Base-by-base conservation (phyloP, 768 basidiomycete genomes). In the Termitomyces sp. region DNA sequence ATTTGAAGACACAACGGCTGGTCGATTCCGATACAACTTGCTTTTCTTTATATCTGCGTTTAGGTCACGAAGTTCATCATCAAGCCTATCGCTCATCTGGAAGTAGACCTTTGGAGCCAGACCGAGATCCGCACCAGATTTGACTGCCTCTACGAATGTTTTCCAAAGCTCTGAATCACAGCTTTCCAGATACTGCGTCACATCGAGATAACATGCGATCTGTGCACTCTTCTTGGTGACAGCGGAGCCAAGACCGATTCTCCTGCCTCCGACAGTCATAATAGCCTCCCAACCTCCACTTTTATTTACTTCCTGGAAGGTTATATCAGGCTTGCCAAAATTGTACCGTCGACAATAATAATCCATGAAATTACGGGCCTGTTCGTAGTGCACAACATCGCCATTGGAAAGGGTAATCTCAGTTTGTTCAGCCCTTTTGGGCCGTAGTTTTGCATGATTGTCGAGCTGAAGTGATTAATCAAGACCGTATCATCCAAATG, bases 281-380 rank as follows among this genome's bases (percentile, higher is more conserved):
- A 83, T 71, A 3, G 87, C 87, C 62, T 91, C 83, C 90, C 91
- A 94, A 6, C 63, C 68, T 26, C 67, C 71, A 41, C 63, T 44
- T 42, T 66, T 62, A 21, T 56, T 58, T 15, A 58, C 15, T 60
- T 75, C 74, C 1, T 73, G 70, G 57, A 80, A 87, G 14, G 78
- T 76, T 58, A 96, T 71, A 49, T 89, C 87, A 2, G 92, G 91
- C 60, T 80, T 82, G 10, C 78, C 75, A 64, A 94, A 94, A 26
- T 75, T 73, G 67, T 84, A 97, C 37, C 84, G 78, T 45, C 84
- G 81, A 67, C 94, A 96, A 64, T 98, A 98, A 68, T 89, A 98
- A 60, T 95, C 94, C 87, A 97, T 94, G 75, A 98, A 98, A 58
- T 81, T 83, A 49, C 87, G 83, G 3, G 93, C 92, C 51, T 80